Percentiles rank a stretch among this genome's conserved stretches.
These are phyloP conservation scores for Brassica juncea DNA, from an alignment of 345 rosid genomes.

Conservation along the genomic window DNA sequence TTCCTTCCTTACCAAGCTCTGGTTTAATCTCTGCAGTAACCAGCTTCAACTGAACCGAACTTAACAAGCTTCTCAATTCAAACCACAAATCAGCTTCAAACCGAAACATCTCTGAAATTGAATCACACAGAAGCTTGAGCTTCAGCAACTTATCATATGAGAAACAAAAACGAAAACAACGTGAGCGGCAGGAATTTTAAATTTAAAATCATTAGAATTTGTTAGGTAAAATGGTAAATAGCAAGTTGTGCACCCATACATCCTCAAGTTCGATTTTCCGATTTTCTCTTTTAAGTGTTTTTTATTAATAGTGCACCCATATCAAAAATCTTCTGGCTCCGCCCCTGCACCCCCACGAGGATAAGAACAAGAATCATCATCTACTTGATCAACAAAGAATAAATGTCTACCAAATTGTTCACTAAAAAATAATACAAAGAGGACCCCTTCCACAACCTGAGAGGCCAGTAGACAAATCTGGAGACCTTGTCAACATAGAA, in stretches of 20 bases:
- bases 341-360: slow-evolving; percentile 27
- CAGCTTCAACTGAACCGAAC: neutral
- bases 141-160: neutral
- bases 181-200: slow-evolving; percentile 42
- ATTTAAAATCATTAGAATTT: no score
- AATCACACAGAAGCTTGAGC: neutral
- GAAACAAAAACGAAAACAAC: neutral
- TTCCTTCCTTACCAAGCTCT: neutral
- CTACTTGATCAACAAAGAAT: neutral
- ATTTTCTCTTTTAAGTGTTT: no score
- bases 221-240: no score
- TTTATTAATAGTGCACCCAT: no score
- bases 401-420: neutral
- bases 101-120: neutral
- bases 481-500: slow-evolving; percentile 9
- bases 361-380: neutral
- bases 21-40: neutral
- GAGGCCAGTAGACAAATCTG: neutral
- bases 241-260: no score
- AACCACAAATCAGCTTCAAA: neutral
- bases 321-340: no score
- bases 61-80: neutral
- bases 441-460: slow-evolving; percentile 9
- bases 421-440: neutral
- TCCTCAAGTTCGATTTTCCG: no score